A percentile compares a stretch with the other conserved stretches of the same genome.
Evolutionary conservation across 2,329 filamentous ascomycete genomes (phyloP).

Genomic region (Dactylellina sp.): DNA sequence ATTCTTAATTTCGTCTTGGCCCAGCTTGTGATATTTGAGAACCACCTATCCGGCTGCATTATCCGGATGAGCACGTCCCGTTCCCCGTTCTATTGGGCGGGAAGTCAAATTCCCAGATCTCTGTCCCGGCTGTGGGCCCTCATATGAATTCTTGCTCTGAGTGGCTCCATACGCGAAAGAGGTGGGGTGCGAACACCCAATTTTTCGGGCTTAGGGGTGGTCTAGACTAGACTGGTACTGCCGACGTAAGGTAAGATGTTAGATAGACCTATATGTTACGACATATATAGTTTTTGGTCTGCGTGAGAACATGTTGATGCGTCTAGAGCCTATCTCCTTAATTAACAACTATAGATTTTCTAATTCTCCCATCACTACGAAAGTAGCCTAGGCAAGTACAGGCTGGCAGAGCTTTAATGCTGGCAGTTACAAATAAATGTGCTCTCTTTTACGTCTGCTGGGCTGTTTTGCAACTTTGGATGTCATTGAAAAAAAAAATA

Average conservation of each 20-base stretch:
- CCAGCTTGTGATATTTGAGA: slow-evolving; percentile 11
- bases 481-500: too few relatives aligned
- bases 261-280: not conserved
- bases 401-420: too few relatives aligned
- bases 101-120: slow-evolving; percentile 28
- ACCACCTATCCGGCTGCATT: slow-evolving; percentile 5
- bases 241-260: not conserved
- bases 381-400: too few relatives aligned
- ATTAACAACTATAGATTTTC: too few relatives aligned
- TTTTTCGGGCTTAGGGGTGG: slow-evolving; percentile 1
- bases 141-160: slow-evolving; percentile 3
- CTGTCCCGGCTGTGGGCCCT: slow-evolving; percentile 20
- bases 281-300: not conserved
- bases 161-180: not conserved
- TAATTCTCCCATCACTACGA: too few relatives aligned
- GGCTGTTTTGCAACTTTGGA: too few relatives aligned
- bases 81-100: slow-evolving; percentile 25
- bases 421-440: too few relatives aligned
- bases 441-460: too few relatives aligned
- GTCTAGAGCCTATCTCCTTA: not conserved
- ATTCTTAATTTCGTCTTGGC: slow-evolving; percentile 40
- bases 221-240: slow-evolving; percentile 2
- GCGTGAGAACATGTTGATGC: not conserved
- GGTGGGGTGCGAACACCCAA: slow-evolving; percentile 1
- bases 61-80: slow-evolving; percentile 12